phyloP scores from a whole-genome alignment of 1,284 basidiomycete genomes.

The Crepidotus sp. region DNA sequence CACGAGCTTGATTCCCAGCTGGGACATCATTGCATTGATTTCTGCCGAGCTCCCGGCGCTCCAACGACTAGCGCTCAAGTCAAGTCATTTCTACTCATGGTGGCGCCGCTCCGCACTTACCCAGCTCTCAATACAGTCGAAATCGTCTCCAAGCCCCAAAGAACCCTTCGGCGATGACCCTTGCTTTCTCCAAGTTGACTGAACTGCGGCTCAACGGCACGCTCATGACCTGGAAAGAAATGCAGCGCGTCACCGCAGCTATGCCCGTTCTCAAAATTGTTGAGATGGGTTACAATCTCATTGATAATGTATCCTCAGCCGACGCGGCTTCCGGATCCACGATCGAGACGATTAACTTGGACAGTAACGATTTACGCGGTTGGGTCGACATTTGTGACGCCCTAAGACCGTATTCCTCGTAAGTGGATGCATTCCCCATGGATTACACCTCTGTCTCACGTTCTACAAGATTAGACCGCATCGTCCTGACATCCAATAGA shows the following conservation, averaged over 20 bases:
- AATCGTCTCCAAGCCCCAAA: conserved; percentile 43
- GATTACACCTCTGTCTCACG: conserved; percentile 14
- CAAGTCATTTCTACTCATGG: conserved; percentile 22
- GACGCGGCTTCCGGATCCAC: conserved; percentile 21
- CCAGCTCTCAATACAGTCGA: conserved; percentile 34
- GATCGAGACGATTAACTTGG: conserved; percentile 63
- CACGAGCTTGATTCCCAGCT: conserved; percentile 62
- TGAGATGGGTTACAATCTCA: conserved; percentile 72
- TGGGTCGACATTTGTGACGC: conserved; percentile 50
- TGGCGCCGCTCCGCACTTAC: conserved; percentile 20
- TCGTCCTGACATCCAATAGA: conserved; percentile 64
- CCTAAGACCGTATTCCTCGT: conserved; percentile 44
- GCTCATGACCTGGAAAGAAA: conserved; percentile 61
- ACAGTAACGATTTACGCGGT: conserved; percentile 55
- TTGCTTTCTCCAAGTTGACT: conserved; percentile 47
- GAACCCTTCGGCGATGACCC: conserved; percentile 22
- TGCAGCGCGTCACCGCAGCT: conserved; percentile 39
- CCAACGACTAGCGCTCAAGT: conserved; percentile 73
- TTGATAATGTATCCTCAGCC: conserved; percentile 32
- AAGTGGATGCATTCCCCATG: conserved; percentile 21
- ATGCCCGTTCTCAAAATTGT: conserved; percentile 59
- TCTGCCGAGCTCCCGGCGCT: conserved; percentile 54
- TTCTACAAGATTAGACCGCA: conserved; percentile 28
- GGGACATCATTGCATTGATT: conserved; percentile 66
- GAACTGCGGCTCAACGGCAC: conserved; percentile 76